A percentile compares a stretch with the other conserved stretches of the same genome.
Conservation (phyloP, 169 alveolate species). For the Cryptosporidium meleagridis region DNA sequence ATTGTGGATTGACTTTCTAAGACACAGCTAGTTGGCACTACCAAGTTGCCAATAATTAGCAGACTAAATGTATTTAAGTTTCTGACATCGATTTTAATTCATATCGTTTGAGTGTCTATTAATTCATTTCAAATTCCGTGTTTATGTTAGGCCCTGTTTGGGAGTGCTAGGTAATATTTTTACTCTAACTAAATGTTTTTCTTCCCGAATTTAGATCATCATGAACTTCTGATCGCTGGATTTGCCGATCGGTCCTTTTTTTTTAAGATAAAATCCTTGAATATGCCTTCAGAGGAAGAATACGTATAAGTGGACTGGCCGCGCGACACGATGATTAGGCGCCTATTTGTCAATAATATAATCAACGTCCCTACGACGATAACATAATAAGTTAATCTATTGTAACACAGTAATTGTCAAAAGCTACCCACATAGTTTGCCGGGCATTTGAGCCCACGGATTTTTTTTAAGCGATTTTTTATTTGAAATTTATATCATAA, state of each 20-base stretch:
- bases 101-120: too few relatives aligned
- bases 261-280: neutral
- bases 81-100: too few relatives aligned
- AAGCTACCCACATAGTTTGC: slow-evolving; percentile 56
- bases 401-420: slow-evolving; percentile 23
- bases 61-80: too few relatives aligned
- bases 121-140: too few relatives aligned
- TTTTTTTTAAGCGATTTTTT: neutral
- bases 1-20: neutral
- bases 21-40: neutral
- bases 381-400: neutral
- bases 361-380: neutral
- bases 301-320: neutral
- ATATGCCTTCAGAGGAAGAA: neutral
- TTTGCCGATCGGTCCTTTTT: too few relatives aligned
- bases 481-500: neutral
- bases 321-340: neutral
- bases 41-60: neutral
- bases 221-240: neutral
- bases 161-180: too few relatives aligned
- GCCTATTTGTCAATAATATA: slow-evolving; percentile 31
- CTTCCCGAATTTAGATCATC: too few relatives aligned
- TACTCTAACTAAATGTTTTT: too few relatives aligned
- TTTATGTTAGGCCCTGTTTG: too few relatives aligned
- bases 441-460: slow-evolving; percentile 22